phyloP scores from a whole-genome alignment of 192 early-diverging fungal species.

The Rhizophagus clarus region DNA sequence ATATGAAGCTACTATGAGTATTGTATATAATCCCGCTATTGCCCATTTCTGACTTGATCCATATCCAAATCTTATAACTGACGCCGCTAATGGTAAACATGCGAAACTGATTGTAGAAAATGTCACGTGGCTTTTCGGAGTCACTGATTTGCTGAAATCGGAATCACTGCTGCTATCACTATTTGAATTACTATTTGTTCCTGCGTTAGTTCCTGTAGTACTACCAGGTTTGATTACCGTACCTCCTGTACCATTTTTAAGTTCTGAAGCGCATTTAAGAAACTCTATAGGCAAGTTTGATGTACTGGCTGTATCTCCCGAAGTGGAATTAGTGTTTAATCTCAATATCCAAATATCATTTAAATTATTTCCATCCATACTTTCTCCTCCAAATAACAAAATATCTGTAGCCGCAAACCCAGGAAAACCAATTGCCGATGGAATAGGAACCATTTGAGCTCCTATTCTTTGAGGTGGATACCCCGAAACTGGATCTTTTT shows the following conservation, averaged over 20 bases:
- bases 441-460: conserved; percentile 10
- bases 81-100: not conserved
- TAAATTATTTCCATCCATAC: not conserved
- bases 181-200: not conserved
- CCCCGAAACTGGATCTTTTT: not conserved
- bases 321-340: not conserved
- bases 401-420: not conserved
- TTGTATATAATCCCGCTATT: not conserved
- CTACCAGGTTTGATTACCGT: not conserved
- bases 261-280: not conserved
- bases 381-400: conserved; percentile 18
- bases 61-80: conserved; percentile 27
- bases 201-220: not conserved
- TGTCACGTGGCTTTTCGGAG: not conserved
- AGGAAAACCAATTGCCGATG: not conserved
- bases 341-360: conserved; percentile 20
- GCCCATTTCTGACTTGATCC: not conserved
- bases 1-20: not conserved
- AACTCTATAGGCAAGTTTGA: not conserved
- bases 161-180: not conserved
- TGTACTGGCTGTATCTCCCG: not conserved
- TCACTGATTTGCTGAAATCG: not conserved
- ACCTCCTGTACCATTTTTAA: not conserved
- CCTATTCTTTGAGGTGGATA: not conserved
- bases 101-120: not conserved